Evolutionary conservation across 768 basidiomycete genomes (phyloP), one percentile per base, ranked within the genome.

Genomic region (Serendipita sp.): DNA sequence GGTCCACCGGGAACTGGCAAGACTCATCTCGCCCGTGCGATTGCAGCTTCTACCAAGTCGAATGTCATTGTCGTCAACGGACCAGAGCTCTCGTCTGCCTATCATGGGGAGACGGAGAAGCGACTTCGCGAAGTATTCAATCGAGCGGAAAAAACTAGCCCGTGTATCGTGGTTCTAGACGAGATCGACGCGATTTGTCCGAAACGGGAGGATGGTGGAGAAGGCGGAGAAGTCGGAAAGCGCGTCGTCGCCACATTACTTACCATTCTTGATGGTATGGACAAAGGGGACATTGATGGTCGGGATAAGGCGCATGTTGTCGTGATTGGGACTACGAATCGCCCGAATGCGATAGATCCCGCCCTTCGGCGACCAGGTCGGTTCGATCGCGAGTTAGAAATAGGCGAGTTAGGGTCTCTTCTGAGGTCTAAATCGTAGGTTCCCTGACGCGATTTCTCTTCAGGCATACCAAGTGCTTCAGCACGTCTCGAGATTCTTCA

Each of bases 1-100:
- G 96, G 96, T 10, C 94, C 93, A 10, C 92, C 96, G 2, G 96
- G 96, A 44, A 98, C 96, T 7, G 96, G 96, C 15, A 99, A 99
- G 76, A 99, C 96, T 0, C 92, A 96, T 71, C 78, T 99, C 1
- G 95, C 96, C 10, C 85, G 92, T 67, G 90, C 93, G 13, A 93
- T 99, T 66, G 93, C 95, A 2, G 81, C 85, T 0, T 91, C 93
- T 3, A 89, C 89, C 0, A 82, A 81, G 35, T 89, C 92, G 4
- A 84, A 86, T 32, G 89, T 96, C n/a, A 81, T 99, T 68, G 84
- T 91, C 62, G 86, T 98, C 72, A 95, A 95, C 69, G 96, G 96
- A 0, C 93, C 96, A 11, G 93, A 97, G 71, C 81, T 98, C 23
- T 91, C 89, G 0, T 92, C 91, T 18, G 91, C 93, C 0, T 98